Evolutionary conservation across 139 green algal genomes (phyloP).

Genomic region (Helicosporidium sp.): DNA sequence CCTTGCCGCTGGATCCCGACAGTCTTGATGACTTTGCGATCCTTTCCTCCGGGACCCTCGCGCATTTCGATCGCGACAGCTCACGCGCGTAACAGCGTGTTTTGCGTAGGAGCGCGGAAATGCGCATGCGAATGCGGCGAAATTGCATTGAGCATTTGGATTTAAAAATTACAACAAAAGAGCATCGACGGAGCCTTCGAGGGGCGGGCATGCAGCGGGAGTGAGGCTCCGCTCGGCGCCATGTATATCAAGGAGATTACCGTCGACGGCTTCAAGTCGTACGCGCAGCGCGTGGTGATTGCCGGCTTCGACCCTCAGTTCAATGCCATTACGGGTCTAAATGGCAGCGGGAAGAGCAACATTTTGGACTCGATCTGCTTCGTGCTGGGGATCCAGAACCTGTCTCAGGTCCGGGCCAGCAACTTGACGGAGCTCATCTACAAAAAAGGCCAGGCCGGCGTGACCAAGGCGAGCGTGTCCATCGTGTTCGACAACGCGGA

Average conservation of each 20-base stretch:
- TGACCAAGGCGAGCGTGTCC: constrained; percentile 92
- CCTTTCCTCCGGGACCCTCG: too few relatives aligned
- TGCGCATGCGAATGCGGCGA: too few relatives aligned
- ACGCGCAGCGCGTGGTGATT: constrained; percentile 70
- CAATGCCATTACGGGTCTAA: constrained; percentile 96
- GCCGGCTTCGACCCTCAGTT: constrained; percentile 78
- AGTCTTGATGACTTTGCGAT: too few relatives aligned
- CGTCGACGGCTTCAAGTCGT: constrained; percentile 98
- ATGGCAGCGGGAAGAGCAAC: constrained; percentile 95
- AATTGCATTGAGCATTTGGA: too few relatives aligned
- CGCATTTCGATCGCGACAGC: too few relatives aligned
- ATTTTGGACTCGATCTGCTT: constrained; percentile 99
- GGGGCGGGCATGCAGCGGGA: too few relatives aligned
- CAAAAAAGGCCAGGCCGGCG: constrained; percentile 90
- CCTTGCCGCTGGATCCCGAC: too few relatives aligned
- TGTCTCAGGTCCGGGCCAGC: constrained; percentile 69
- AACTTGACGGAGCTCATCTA: constrained; percentile 96
- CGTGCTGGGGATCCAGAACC: constrained; percentile 89
- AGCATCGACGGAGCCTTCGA: too few relatives aligned
- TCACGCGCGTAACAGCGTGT: too few relatives aligned
- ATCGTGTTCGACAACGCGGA: constrained; percentile 91
- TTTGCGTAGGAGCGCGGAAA: too few relatives aligned
- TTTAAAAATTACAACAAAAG: too few relatives aligned
- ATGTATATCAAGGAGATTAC: constrained; percentile 94
- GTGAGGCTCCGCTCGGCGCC: too few relatives aligned